Evolutionary conservation across 1,284 basidiomycete species (phyloP).

Genomic region (Cutaneotrichosporon mucoides): DNA sequence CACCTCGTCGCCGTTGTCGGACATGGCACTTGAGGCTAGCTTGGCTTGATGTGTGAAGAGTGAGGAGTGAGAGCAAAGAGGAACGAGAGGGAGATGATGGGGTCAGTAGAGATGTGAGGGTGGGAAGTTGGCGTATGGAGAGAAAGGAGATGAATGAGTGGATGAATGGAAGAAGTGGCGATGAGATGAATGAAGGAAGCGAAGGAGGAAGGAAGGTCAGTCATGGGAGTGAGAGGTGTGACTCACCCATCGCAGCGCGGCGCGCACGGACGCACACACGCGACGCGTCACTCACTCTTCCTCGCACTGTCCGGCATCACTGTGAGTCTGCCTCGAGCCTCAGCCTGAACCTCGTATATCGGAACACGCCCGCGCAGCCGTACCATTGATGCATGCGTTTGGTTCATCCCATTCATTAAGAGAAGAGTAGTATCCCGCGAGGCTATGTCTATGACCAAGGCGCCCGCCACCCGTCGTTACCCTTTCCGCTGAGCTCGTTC

Average conservation of each 20-base stretch:
- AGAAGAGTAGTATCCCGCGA: neutral
- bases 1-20: constrained; percentile 34
- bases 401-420: constrained; percentile 1
- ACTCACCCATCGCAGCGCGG: too few species aligned
- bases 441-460: constrained; percentile 28
- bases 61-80: neutral
- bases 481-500: constrained; percentile 46
- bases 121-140: neutral
- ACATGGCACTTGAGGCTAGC: constrained; percentile 19
- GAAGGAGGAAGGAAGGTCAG: neutral
- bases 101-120: neutral
- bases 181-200: neutral
- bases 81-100: constrained; percentile 1
- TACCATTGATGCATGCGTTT: neutral
- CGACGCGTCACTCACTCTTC: too few species aligned
- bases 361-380: too few species aligned
- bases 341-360: too few species aligned
- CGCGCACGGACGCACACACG: too few species aligned
- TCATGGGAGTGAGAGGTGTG: too few species aligned
- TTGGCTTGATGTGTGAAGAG: neutral
- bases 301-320: too few species aligned
- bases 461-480: constrained; percentile 44
- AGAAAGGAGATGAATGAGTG: neutral
- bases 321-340: too few species aligned
- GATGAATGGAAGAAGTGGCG: too few species aligned